phyloP scores from a whole-genome alignment of 306 rosid species.

The Glycine tomentella region DNA sequence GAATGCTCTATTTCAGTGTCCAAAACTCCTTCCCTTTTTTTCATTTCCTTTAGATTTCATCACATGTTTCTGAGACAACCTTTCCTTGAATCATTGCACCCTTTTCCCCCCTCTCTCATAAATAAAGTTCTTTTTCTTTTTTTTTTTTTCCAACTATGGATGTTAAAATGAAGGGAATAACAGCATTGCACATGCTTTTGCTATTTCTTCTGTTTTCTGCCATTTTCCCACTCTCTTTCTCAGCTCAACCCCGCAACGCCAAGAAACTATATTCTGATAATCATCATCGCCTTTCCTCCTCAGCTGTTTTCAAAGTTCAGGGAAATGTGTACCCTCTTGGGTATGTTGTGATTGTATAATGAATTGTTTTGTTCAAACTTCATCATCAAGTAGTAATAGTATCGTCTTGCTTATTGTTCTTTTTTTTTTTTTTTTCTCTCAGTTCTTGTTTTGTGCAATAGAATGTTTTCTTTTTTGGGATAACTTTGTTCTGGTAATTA shows the following conservation, averaged over 20 bases:
- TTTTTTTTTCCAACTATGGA: conserved; percentile 1
- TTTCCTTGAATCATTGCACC: conserved; percentile 5
- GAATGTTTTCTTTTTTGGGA: neutral
- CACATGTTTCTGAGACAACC: neutral
- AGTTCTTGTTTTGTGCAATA: neutral
- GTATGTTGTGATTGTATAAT: conserved; percentile 48
- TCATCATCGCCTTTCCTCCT: conserved; percentile 50
- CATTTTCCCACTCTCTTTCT: conserved; percentile 57
- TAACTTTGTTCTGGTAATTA: neutral
- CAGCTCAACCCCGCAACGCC: conserved; percentile 52
- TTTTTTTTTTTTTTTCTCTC: neutral
- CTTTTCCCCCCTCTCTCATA: conserved; percentile 10
- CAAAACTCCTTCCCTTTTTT: neutral
- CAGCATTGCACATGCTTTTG: conserved; percentile 33
- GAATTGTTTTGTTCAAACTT: neutral
- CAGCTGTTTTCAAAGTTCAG: conserved; percentile 65
- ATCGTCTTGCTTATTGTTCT: conserved; percentile 13
- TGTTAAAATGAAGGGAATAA: conserved; percentile 17
- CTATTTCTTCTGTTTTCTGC: conserved; percentile 53
- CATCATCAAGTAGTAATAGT: neutral
- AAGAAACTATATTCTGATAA: conserved; percentile 16
- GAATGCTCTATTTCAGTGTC: conserved; percentile 16
- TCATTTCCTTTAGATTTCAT: neutral
- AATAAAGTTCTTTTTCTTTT: neutral
- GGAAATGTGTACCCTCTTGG: conserved; percentile 95